Conservation (phyloP, 2,329 filamentous ascomycete genomes). For the Nothomitra cinnamomea region DNA sequence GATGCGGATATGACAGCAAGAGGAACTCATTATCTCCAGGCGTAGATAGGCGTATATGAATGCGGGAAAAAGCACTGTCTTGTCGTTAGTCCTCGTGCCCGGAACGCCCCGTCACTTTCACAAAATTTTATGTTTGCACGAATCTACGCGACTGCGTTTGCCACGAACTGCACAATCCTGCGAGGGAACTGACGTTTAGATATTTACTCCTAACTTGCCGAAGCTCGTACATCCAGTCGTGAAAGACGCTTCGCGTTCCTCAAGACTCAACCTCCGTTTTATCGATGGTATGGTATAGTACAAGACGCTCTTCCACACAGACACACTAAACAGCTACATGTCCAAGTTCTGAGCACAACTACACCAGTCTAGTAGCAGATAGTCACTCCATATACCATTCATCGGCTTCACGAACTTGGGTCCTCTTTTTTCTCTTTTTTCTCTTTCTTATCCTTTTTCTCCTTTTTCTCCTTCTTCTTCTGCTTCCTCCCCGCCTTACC, state of each 20-base stretch:
- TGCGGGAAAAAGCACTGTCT: too few species aligned
- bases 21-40: too few species aligned
- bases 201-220: too few species aligned
- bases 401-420: slow-evolving; percentile 11
- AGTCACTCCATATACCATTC: slow-evolving; percentile 24
- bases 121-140: too few species aligned
- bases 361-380: slow-evolving; percentile 9
- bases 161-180: too few species aligned
- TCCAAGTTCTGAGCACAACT: not conserved
- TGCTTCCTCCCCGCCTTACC: slow-evolving; percentile 31
- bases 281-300: not conserved
- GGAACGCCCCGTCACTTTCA: too few species aligned
- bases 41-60: too few species aligned
- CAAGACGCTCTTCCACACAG: not conserved
- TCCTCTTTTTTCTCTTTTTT: slow-evolving; percentile 38
- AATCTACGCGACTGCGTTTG: too few species aligned
- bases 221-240: not conserved
- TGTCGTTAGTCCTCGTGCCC: too few species aligned
- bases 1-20: too few species aligned
- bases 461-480: slow-evolving; percentile 38
- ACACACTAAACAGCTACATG: too few species aligned
- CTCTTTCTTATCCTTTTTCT: slow-evolving; percentile 40
- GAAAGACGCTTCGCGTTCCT: not conserved
- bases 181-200: too few species aligned
- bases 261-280: not conserved